These are phyloP conservation scores for Rhodotorula sp. DNA, from an alignment of 1,284 basidiomycete species.

Conservation along the genomic window DNA sequence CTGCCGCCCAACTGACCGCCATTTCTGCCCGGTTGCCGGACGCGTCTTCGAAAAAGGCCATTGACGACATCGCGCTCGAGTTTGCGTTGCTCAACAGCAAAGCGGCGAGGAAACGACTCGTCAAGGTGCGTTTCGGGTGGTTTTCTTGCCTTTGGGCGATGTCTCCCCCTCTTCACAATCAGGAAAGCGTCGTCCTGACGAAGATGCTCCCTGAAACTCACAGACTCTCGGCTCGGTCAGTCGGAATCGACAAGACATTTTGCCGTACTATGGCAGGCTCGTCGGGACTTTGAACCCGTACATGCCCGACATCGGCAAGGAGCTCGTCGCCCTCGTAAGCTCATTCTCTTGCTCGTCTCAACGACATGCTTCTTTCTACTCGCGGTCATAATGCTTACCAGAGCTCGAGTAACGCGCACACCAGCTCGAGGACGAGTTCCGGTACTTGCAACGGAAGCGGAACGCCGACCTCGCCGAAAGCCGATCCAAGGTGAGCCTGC, in stretches of 20 bases:
- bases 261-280: slow-evolving; percentile 90
- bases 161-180: background rate
- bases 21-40: slow-evolving; percentile 91
- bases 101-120: slow-evolving; percentile 81
- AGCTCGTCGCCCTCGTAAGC: slow-evolving; percentile 63
- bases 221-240: slow-evolving; percentile 81
- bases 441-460: slow-evolving; percentile 92
- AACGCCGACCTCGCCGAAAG: slow-evolving; percentile 83
- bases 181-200: background rate
- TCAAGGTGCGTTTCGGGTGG: slow-evolving; percentile 60
- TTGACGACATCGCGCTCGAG: slow-evolving; percentile 92
- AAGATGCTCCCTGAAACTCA: too few species aligned
- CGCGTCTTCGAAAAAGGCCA: slow-evolving; percentile 83
- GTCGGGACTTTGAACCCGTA: slow-evolving; percentile 84
- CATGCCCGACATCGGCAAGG: slow-evolving; percentile 87
- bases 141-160: too few species aligned
- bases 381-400: background rate
- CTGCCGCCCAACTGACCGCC: slow-evolving; percentile 85
- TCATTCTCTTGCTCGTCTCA: slow-evolving; percentile 44
- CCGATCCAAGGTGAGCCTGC: slow-evolving; percentile 68
- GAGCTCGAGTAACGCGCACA: too few species aligned
- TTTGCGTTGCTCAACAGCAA: slow-evolving; percentile 96
- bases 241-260: slow-evolving; percentile 81
- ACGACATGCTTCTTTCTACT: too few species aligned
- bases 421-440: slow-evolving; percentile 93